phyloP scores from a whole-genome alignment of 306 rosid genomes.

The Cucurbita ficifolia region DNA sequence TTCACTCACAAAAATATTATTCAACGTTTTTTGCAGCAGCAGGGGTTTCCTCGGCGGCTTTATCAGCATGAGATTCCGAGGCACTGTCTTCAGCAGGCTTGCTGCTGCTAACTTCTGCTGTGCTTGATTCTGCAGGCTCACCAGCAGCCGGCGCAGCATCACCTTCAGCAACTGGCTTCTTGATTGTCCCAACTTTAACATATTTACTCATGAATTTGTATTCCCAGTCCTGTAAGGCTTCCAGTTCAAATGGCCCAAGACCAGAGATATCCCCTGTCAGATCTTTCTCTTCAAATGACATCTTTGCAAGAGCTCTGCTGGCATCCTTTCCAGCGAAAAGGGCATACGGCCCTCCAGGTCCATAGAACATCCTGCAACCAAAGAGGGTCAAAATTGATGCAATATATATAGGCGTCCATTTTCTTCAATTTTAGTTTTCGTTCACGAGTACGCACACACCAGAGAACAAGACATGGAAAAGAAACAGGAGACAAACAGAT shows the following conservation, averaged over 20 bases:
- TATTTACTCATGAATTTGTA: conserved; percentile 83
- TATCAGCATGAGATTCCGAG: conserved; percentile 33
- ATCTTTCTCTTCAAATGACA: conserved; percentile 91
- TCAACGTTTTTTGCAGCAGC: not conserved
- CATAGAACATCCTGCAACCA: conserved; percentile 73
- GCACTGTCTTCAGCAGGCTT: conserved; percentile 36
- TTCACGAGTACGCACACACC: not conserved
- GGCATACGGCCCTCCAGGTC: conserved; percentile 96
- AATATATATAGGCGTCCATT: not conserved
- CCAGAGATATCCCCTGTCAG: conserved; percentile 76
- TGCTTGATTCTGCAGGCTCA: conserved; percentile 28
- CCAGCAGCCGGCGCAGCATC: conserved; percentile 20
- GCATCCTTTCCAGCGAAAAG: conserved; percentile 96
- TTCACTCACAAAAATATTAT: not conserved
- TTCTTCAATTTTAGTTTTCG: not conserved
- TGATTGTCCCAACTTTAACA: conserved; percentile 67
- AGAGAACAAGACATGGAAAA: not conserved
- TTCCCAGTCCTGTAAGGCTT: conserved; percentile 93
- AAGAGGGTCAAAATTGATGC: not conserved
- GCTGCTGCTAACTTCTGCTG: conserved; percentile 7
- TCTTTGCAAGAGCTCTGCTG: conserved; percentile 92
- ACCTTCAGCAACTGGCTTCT: conserved; percentile 23
- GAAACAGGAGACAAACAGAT: too few relatives aligned
- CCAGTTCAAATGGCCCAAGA: conserved; percentile 64
- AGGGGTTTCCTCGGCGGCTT: conserved; percentile 37